A percentile compares a stretch with the other conserved stretches of the same genome.
phyloP scores from a whole-genome alignment of 1,284 basidiomycete species.

The Ganoderma leucocontextum region DNA sequence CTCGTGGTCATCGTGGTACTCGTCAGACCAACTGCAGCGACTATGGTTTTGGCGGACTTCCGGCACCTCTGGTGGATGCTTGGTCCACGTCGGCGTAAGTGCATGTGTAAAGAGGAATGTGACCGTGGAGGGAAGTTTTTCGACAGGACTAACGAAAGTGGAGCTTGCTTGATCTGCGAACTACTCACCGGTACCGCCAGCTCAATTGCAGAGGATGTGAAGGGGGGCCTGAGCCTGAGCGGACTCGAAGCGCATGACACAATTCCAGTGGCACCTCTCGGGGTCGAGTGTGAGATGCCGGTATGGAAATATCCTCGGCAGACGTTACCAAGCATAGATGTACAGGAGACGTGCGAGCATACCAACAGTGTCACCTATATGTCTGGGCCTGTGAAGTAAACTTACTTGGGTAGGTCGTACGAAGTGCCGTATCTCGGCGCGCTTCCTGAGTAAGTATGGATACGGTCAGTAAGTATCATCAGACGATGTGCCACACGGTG shows the following conservation, averaged over 20 bases:
- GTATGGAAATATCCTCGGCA: background rate
- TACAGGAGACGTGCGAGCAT: constrained; percentile 4
- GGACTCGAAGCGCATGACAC: background rate
- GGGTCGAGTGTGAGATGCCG: background rate
- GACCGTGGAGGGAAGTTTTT: background rate
- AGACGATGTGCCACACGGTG: background rate
- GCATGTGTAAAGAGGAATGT: background rate
- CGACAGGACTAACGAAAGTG: background rate
- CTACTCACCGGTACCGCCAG: background rate
- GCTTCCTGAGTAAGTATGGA: background rate
- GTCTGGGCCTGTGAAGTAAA: background rate
- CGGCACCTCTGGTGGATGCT: background rate
- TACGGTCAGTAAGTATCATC: background rate
- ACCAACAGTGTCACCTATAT: background rate
- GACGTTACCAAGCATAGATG: background rate
- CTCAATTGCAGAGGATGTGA: background rate
- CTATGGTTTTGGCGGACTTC: background rate
- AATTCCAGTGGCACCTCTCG: constrained; percentile 1
- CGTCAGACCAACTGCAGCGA: background rate
- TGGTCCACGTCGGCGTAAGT: background rate
- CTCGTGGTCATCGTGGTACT: background rate
- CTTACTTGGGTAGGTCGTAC: background rate
- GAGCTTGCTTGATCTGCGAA: background rate
- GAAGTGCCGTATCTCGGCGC: background rate
- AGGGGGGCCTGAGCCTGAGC: background rate